These are phyloP conservation scores for Boletus rufocinnamomeus DNA, from an alignment of 768 basidiomycete species.

Conservation along the genomic window DNA sequence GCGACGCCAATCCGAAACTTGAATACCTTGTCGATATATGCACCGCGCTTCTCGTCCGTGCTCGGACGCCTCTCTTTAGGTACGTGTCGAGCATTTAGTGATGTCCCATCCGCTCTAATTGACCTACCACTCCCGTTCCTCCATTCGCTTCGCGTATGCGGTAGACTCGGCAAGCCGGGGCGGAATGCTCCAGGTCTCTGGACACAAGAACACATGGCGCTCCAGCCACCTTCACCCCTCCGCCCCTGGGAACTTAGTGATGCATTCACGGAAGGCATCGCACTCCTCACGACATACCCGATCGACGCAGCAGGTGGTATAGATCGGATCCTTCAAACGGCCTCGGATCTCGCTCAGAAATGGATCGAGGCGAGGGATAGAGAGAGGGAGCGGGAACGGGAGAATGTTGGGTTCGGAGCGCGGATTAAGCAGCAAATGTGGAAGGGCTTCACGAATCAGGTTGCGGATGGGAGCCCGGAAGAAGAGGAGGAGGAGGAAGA, in stretches of 20 bases:
- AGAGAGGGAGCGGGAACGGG: conserved; percentile 32
- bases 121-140: neutral
- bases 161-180: conserved; percentile 56
- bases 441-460: conserved; percentile 65
- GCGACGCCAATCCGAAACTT: conserved; percentile 57
- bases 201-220: conserved; percentile 44
- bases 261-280: conserved; percentile 65
- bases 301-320: conserved; percentile 66
- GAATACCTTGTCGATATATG: conserved; percentile 73
- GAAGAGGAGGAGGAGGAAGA: conserved; percentile 37
- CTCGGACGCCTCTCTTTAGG: conserved; percentile 56
- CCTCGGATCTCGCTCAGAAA: conserved; percentile 57
- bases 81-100: conserved; percentile 30
- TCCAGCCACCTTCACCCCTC: conserved; percentile 45
- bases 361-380: conserved; percentile 42
- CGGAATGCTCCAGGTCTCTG: conserved; percentile 52
- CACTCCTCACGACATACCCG: conserved; percentile 66
- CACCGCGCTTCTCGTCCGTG: conserved; percentile 64
- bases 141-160: conserved; percentile 1
- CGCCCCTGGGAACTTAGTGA: conserved; percentile 57
- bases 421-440: conserved; percentile 63
- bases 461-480: conserved; percentile 34
- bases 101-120: neutral
- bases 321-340: conserved; percentile 68
- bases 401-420: conserved; percentile 49